Evolutionary conservation across 352 stramenopile species (phyloP).

Genomic region (Globisporangium viniferum): DNA sequence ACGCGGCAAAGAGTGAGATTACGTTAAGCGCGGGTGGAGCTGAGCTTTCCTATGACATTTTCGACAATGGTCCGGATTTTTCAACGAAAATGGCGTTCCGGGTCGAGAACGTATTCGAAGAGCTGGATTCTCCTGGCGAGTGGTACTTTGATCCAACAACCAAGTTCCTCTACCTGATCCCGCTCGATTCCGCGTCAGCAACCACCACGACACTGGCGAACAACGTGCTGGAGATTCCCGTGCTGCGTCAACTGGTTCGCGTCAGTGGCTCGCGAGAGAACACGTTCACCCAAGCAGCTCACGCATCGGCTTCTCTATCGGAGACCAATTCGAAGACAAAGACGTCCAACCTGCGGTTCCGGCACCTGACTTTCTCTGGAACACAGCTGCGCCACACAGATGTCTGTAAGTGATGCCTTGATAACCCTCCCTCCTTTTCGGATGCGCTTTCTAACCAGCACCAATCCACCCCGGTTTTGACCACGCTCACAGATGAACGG

Average conservation of each 20-base stretch:
- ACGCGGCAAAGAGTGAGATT: slow-evolving; percentile 23
- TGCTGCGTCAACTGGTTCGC: slow-evolving; percentile 59
- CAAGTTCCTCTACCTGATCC: slow-evolving; percentile 58
- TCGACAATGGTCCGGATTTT: slow-evolving; percentile 26
- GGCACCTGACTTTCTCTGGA: slow-evolving; percentile 56
- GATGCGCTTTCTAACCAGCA: not conserved
- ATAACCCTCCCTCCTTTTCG: not conserved
- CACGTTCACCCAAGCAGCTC: slow-evolving; percentile 32
- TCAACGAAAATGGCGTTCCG: slow-evolving; percentile 30
- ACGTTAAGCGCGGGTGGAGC: slow-evolving; percentile 45
- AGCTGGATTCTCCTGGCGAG: slow-evolving; percentile 58
- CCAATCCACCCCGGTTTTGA: not conserved
- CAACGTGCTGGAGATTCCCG: slow-evolving; percentile 47
- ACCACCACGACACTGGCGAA: slow-evolving; percentile 23
- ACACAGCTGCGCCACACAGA: slow-evolving; percentile 59
- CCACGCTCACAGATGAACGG: slow-evolving; percentile 28
- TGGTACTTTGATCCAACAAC: slow-evolving; percentile 63
- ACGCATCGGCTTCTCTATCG: slow-evolving; percentile 38
- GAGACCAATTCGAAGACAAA: slow-evolving; percentile 41
- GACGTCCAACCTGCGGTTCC: slow-evolving; percentile 49
- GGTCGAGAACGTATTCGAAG: slow-evolving; percentile 61
- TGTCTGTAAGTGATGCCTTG: slow-evolving; percentile 40
- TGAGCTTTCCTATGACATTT: slow-evolving; percentile 43
- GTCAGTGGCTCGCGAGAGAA: slow-evolving; percentile 60
- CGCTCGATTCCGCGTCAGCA: slow-evolving; percentile 25